These are phyloP conservation scores for Monosporascus ibericus DNA, from an alignment of 2,329 filamentous ascomycete species.

Conservation along the genomic window DNA sequence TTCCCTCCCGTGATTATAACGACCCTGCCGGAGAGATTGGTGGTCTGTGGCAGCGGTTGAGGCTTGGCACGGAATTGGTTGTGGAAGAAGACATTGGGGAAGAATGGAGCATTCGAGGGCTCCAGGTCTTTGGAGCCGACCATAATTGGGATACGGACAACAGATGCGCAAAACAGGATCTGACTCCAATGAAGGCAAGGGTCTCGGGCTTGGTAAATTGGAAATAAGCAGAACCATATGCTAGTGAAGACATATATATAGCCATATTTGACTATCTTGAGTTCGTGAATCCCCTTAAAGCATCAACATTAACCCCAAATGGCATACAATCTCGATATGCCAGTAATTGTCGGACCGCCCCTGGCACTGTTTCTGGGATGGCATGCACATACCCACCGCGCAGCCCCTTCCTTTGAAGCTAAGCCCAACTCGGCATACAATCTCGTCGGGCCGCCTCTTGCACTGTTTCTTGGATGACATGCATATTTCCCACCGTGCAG, in stretches of 20 bases:
- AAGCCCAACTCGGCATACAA: slow-evolving; percentile 10
- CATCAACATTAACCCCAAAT: neutral
- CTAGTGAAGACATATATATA: neutral
- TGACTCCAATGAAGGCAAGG: neutral
- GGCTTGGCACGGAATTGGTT: slow-evolving; percentile 22
- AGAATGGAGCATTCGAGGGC: slow-evolving; percentile 3
- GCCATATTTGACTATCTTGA: too few relatives aligned
- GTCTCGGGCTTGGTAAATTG: neutral
- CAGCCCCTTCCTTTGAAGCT: neutral
- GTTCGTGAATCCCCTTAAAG: too few relatives aligned
- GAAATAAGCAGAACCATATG: too few relatives aligned
- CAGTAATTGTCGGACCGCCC: too few relatives aligned
- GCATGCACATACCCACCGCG: neutral
- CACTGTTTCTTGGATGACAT: neutral
- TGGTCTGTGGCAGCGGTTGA: slow-evolving; percentile 11
- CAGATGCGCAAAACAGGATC: neutral
- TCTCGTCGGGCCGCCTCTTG: neutral
- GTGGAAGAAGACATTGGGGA: slow-evolving; percentile 14
- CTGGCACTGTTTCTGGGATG: neutral
- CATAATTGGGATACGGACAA: neutral
- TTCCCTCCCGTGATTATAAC: slow-evolving; percentile 46
- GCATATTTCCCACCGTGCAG: neutral
- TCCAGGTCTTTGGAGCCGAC: slow-evolving; percentile 6
- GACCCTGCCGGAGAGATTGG: slow-evolving; percentile 28
- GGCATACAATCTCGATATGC: too few relatives aligned